These are phyloP conservation scores for Fraxinus pennsylvanica DNA, from an alignment of 257 asterid species.

Conservation along the genomic window DNA sequence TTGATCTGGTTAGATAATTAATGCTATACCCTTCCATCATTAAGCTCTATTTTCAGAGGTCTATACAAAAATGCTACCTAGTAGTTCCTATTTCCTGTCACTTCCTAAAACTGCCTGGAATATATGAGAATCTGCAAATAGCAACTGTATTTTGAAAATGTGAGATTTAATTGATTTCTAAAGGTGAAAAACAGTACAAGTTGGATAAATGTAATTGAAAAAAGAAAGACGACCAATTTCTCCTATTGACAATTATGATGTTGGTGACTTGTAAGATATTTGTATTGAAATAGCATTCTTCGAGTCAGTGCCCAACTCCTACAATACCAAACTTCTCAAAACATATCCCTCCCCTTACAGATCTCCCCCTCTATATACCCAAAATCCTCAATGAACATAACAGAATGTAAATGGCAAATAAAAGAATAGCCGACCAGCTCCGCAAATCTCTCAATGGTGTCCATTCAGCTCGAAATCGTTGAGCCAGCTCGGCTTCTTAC, in stretches of 20 bases:
- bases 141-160: background rate
- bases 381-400: too few relatives aligned
- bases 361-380: too few relatives aligned
- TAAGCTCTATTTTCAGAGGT: background rate
- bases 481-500: too few relatives aligned
- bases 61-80: background rate
- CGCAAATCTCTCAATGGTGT: too few relatives aligned
- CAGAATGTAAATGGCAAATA: too few relatives aligned
- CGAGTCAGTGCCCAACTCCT: too few relatives aligned
- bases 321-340: too few relatives aligned
- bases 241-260: background rate
- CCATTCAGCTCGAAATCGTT: too few relatives aligned
- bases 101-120: background rate
- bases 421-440: too few relatives aligned
- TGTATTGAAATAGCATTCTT: too few relatives aligned
- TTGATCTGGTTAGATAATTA: background rate
- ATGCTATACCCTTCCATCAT: background rate
- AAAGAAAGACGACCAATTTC: background rate
- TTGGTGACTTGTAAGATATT: too few relatives aligned
- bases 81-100: background rate
- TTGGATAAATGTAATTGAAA: background rate
- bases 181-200: background rate
- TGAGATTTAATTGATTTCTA: background rate
- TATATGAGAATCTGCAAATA: background rate
- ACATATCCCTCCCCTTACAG: too few relatives aligned